Conservation (phyloP, 2,329 filamentous ascomycete species). For the Ophiosphaerella herpotricha region DNA sequence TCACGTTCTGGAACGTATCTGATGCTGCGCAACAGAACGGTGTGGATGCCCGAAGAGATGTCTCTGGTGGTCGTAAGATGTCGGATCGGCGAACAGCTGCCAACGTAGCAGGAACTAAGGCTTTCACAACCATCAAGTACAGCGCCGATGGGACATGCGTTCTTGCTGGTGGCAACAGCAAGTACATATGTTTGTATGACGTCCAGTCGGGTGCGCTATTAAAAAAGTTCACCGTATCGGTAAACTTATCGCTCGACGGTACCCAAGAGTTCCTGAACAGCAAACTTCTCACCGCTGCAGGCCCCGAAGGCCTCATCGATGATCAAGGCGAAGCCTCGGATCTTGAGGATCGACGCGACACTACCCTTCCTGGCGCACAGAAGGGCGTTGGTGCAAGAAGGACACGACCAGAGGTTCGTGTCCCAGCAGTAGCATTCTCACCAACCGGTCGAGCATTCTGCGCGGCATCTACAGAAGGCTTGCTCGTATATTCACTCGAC, state of each 20-base stretch:
- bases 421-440: slow-evolving; percentile 83
- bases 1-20: slow-evolving; percentile 92
- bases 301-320: slow-evolving; percentile 82
- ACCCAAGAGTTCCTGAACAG: slow-evolving; percentile 98
- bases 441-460: slow-evolving; percentile 91
- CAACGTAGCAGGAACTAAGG: slow-evolving; percentile 87
- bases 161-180: slow-evolving; percentile 91
- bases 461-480: slow-evolving; percentile 89
- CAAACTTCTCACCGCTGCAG: slow-evolving; percentile 86
- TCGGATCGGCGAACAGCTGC: slow-evolving; percentile 89
- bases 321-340: slow-evolving; percentile 88
- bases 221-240: slow-evolving; percentile 93
- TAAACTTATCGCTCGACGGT: slow-evolving; percentile 92
- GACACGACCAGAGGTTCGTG: slow-evolving; percentile 78
- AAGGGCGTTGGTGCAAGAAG: slow-evolving; percentile 85
- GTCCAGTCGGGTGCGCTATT: slow-evolving; percentile 87
- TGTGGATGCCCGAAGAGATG: slow-evolving; percentile 87
- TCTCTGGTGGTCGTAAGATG: slow-evolving; percentile 87
- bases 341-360: slow-evolving; percentile 80
- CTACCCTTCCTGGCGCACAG: slow-evolving; percentile 80
- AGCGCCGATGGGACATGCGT: slow-evolving; percentile 91
- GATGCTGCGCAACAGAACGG: slow-evolving; percentile 86
- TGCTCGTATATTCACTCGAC: slow-evolving; percentile 92
- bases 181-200: slow-evolving; percentile 98
- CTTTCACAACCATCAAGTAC: slow-evolving; percentile 85